A percentile compares a stretch with the other conserved stretches of the same genome.
Conservation (phyloP, 78 protist genomes). For the Bodo saltans region DNA sequence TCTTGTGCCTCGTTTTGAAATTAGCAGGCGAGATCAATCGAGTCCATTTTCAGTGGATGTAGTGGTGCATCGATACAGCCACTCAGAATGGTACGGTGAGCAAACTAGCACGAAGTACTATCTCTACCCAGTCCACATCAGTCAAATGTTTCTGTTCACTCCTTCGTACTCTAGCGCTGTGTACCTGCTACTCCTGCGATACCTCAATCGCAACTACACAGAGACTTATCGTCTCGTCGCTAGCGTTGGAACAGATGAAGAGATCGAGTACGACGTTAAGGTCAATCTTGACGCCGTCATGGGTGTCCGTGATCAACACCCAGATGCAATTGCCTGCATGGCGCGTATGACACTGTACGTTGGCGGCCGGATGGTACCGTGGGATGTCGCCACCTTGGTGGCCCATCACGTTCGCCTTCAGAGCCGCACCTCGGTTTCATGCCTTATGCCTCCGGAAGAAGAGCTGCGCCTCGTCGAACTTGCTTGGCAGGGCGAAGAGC, state of each 20-base stretch:
- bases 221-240: conserved; percentile 38
- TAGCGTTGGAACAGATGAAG: conserved; percentile 42
- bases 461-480: too few relatives aligned
- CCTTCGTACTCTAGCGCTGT: conserved; percentile 50
- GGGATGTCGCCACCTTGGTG: conserved; percentile 22
- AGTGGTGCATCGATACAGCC: too few relatives aligned
- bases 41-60: too few relatives aligned
- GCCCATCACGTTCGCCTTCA: not conserved
- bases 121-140: conserved; percentile 41
- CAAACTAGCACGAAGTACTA: conserved; percentile 25
- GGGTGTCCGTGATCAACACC: conserved; percentile 8
- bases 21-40: too few relatives aligned
- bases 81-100: too few relatives aligned
- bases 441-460: not conserved
- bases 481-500: too few relatives aligned
- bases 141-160: conserved; percentile 34
- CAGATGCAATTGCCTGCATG: conserved; percentile 53
- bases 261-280: conserved; percentile 32
- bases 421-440: not conserved
- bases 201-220: conserved; percentile 24
- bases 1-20: too few relatives aligned
- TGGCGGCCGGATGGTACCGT: conserved; percentile 22
- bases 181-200: conserved; percentile 47
- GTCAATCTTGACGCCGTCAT: not conserved
- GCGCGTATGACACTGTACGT: conserved; percentile 33